Evolutionary conservation across 495 filamentous ascomycete species (phyloP).

Genomic region (Aspergillus nidulans): DNA sequence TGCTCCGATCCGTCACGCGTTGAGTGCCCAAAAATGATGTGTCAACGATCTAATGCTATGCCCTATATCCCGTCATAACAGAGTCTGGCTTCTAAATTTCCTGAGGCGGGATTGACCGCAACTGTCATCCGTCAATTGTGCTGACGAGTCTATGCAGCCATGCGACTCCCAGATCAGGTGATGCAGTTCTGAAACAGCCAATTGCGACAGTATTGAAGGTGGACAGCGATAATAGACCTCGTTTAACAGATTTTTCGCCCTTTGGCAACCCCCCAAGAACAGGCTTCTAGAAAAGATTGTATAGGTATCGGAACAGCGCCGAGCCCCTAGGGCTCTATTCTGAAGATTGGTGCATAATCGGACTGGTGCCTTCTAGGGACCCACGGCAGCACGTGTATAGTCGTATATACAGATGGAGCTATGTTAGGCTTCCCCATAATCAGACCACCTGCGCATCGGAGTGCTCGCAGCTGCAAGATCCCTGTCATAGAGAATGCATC

Average conservation of each 20-base stretch:
- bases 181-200: background rate
- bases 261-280: background rate
- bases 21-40: background rate
- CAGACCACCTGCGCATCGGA: constrained; percentile 3
- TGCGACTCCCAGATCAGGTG: too few species aligned
- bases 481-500: background rate
- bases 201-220: background rate
- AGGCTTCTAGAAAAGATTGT: background rate
- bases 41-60: background rate
- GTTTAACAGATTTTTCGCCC: background rate
- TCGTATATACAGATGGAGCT: background rate
- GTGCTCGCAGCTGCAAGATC: background rate
- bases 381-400: constrained; percentile 4
- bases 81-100: background rate
- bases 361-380: background rate
- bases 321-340: background rate
- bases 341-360: background rate
- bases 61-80: background rate
- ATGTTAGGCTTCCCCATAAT: constrained; percentile 1
- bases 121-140: background rate
- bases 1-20: constrained; percentile 1
- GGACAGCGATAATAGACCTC: background rate
- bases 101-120: background rate
- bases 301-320: background rate
- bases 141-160: background rate